Evolutionary conservation across 345 rosid species (phyloP).

Genomic region (Cardiospermum halicacabum): DNA sequence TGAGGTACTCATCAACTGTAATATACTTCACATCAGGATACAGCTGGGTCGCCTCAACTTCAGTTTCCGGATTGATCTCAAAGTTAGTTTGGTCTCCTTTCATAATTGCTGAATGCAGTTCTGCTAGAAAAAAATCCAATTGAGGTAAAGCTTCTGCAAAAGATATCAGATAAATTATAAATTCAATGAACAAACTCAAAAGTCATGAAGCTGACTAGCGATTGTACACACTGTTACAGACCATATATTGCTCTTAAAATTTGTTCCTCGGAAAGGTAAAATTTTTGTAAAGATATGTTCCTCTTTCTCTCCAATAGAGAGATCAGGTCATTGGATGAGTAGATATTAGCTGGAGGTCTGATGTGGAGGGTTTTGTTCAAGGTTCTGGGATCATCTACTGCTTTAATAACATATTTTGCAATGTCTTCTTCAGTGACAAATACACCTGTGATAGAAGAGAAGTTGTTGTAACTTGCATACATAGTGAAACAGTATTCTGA

Average conservation of each 20-base stretch:
- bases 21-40: slow-evolving; percentile 42
- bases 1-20: too few species aligned
- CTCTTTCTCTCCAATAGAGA: slow-evolving; percentile 60
- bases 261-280: slow-evolving; percentile 48
- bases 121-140: background rate
- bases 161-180: background rate
- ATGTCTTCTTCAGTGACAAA: slow-evolving; percentile 50
- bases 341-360: slow-evolving; percentile 41
- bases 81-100: slow-evolving; percentile 31
- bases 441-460: too few species aligned
- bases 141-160: background rate
- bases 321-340: slow-evolving; percentile 54
- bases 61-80: slow-evolving; percentile 43
- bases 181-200: too few species aligned
- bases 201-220: background rate
- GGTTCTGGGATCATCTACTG: slow-evolving; percentile 52
- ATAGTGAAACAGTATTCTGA: too few species aligned
- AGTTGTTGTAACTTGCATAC: too few species aligned
- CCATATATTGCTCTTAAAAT: slow-evolving; percentile 43
- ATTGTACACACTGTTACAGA: background rate
- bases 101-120: background rate
- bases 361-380: slow-evolving; percentile 49
- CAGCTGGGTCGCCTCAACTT: slow-evolving; percentile 46
- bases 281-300: slow-evolving; percentile 38
- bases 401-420: slow-evolving; percentile 44